Percentiles rank a stretch among this genome's conserved stretches.
These are phyloP conservation scores for Aspergillus tubingensis DNA, from an alignment of 2,329 filamentous ascomycete species.

Conservation along the genomic window DNA sequence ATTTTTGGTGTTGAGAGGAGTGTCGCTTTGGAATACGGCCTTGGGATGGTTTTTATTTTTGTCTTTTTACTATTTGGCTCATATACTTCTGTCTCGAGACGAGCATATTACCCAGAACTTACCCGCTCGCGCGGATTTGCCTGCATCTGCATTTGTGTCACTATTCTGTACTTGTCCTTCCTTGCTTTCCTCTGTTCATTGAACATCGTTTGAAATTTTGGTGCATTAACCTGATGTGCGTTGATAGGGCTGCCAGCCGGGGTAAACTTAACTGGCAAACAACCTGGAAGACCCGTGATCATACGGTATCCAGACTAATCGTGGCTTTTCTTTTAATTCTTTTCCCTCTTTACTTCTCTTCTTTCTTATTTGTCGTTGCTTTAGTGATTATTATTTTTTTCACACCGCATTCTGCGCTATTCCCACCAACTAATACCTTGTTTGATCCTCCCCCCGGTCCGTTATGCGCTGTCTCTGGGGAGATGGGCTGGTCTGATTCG, in stretches of 20 bases:
- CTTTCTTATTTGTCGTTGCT: not conserved
- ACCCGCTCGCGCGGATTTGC: not conserved
- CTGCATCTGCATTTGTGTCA: not conserved
- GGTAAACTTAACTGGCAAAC: not conserved
- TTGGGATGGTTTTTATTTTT: not conserved
- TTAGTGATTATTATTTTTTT: not conserved
- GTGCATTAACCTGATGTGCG: not conserved
- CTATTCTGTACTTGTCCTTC: not conserved
- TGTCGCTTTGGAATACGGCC: not conserved
- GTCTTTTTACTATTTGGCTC: not conserved
- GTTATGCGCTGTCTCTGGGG: not conserved
- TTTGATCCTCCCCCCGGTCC: not conserved
- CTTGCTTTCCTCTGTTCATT: not conserved
- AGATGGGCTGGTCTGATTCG: conserved; percentile 1
- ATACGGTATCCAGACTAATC: not conserved
- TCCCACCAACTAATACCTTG: not conserved
- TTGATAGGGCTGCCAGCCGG: not conserved
- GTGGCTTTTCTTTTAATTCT: not conserved
- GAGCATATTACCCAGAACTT: not conserved
- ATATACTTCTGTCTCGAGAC: not conserved
- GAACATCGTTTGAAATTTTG: not conserved
- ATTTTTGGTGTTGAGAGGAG: not conserved
- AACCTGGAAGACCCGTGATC: not conserved
- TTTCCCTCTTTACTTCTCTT: not conserved
- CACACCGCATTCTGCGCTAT: not conserved